Evolutionary conservation across 768 basidiomycete species (phyloP), one percentile per base, ranked within the genome.

Genomic region (Lentinula aciculospora): DNA sequence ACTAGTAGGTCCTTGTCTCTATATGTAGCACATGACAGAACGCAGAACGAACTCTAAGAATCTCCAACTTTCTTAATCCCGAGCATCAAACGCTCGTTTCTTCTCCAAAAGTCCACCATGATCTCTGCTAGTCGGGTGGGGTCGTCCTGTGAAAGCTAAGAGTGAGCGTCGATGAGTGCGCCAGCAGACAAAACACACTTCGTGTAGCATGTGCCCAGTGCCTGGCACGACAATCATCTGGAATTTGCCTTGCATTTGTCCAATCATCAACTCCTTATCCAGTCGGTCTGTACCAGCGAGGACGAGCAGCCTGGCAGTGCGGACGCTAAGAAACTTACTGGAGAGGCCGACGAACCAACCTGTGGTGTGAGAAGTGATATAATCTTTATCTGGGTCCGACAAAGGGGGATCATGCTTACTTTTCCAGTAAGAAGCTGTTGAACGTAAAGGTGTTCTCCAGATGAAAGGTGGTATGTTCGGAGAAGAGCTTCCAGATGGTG

Each of bases 211-310:
- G 67, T 99, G 97, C 0, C 97, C 96, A 0, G 92, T 92, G 32
- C 86, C 84, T 8, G 84, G 81, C 59, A 96, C 80, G 36, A 99
- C 93, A 23, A 81, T 86, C 69, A 98, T 80, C 72, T 98, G 96
- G 71, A 98, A 99, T 69, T 97, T 98, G 65, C 88, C 92, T 68
- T 88, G 92, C 93, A 96, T 95, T 67, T 95, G 93, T 1, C 89
- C 97, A 50, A 98, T 94, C 88, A 96, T 97, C 46, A 99, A 79
- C 63, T 92, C 86, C 63, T 84, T 88, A 66, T 99, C 97, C 3
- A 98, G 81, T 17, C 94, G 79, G 64, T 99, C 97, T 17, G 94
- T 86, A 0, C 95, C 96, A 0, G 97, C 97, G 15, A 99, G 76
- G 8, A 98, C 82, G 23, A 99, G 82, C 27, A 99, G 72, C 28